Evolutionary conservation across 176 grass and related monocot genomes (phyloP).

Genomic region (Dendrocalamus sinicus): DNA sequence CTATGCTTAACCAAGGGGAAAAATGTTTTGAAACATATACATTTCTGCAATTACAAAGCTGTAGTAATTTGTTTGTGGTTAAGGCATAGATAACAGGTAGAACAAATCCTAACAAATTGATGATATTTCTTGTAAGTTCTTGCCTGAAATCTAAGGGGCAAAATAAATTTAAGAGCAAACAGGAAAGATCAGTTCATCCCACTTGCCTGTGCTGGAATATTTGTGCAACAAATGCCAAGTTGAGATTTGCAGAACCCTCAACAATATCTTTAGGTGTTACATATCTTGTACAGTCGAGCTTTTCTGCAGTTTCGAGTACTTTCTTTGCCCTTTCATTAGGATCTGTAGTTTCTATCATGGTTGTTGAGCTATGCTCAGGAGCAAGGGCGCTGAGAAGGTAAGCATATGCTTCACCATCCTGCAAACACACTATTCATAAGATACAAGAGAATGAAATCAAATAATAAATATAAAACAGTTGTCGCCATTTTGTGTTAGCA

Average conservation of each 20-base stretch:
- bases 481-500: background rate
- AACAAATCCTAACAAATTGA: background rate
- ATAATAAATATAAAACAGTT: background rate
- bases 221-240: slow-evolving; percentile 98
- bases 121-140: slow-evolving; percentile 3
- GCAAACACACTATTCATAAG: slow-evolving; percentile 39
- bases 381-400: slow-evolving; percentile 94
- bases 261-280: slow-evolving; percentile 89
- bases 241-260: slow-evolving; percentile 96
- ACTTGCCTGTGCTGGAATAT: slow-evolving; percentile 93
- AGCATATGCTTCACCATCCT: slow-evolving; percentile 98
- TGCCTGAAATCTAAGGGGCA: background rate
- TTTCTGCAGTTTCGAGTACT: slow-evolving; percentile 93
- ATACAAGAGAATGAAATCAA: slow-evolving; percentile 30
- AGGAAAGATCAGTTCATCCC: slow-evolving; percentile 3
- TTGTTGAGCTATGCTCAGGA: slow-evolving; percentile 67
- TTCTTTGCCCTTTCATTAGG: slow-evolving; percentile 91
- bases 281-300: slow-evolving; percentile 89
- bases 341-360: slow-evolving; percentile 74
- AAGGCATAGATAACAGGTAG: slow-evolving; percentile 6
- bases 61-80: background rate
- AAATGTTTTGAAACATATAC: slow-evolving; percentile 7
- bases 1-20: background rate
- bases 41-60: background rate
- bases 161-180: background rate